Evolutionary conservation across 1,284 basidiomycete species (phyloP), one percentile per base, ranked within the genome.

Genomic region (Amylostereum areolatum): DNA sequence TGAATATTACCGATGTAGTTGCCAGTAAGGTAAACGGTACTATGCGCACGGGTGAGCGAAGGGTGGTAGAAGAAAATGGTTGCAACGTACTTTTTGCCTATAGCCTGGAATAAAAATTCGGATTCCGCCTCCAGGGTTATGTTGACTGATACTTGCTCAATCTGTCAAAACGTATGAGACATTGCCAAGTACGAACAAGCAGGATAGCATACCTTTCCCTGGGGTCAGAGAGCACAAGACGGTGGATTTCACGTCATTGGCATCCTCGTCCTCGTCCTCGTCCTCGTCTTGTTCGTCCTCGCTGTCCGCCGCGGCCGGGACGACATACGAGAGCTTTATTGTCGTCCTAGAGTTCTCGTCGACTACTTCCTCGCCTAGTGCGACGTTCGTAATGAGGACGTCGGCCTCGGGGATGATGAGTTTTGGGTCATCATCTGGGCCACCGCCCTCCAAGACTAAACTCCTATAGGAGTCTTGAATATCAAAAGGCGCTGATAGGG

Each of bases 11-110:
- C 80, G 60, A 96, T 83, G 72, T 93, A 96, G 73, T 97, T 94
- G 53, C 95, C 95, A 55, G 88, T 82, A 50, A 98, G 70, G 69
- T 95, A 85, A 53, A 97, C 77, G 46, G 84, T 73, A 68, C 91
- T 93, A 29, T 11, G 53, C 4, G 43, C 7, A 28, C 5, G 29
- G 41, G 27, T 25, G 41, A 12, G 18, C 11, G 11, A 33, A 27
- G 30, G 25, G 34, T 48, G 28, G 43, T 11, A 36, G 33, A 36
- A 33, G 34, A 39, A 35, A 44, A 48, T 4, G 46, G 48, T 43
- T 41, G 46, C 47, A 28, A 59, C 75, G 56, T 56, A 89, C 92
- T 97, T 96, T 69, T 92, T 85, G 52, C 94, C 95, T 41, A 85
- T 77, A 45, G 84, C 74, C 62, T 92, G 83, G 65, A 97, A 82